phyloP scores from a whole-genome alignment of 2,329 filamentous ascomycete species.

The Diplodia seriata region DNA sequence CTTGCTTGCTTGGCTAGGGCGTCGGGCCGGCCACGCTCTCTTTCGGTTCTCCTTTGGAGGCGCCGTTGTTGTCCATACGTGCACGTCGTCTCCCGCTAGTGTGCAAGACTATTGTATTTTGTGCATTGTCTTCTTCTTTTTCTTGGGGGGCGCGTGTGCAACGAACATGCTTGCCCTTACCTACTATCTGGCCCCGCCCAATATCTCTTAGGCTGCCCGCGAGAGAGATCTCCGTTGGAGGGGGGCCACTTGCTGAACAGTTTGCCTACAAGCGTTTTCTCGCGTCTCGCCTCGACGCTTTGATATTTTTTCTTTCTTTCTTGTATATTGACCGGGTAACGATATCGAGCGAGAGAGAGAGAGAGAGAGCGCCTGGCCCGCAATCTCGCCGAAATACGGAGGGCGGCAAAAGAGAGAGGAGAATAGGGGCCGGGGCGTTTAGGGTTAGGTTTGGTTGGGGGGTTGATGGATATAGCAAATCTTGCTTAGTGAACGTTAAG shows the following conservation, averaged over 20 bases:
- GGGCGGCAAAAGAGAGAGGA: neutral
- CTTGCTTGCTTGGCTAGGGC: too few relatives aligned
- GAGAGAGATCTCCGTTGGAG: neutral
- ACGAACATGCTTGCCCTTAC: neutral
- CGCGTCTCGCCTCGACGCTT: too few relatives aligned
- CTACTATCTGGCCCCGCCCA: neutral
- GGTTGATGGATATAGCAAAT: too few relatives aligned
- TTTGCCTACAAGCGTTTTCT: too few relatives aligned
- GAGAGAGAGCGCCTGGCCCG: too few relatives aligned
- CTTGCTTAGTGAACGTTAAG: neutral
- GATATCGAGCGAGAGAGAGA: neutral
- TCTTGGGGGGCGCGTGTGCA: neutral
- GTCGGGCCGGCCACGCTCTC: too few relatives aligned
- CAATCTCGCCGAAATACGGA: neutral
- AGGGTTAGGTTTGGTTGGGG: neutral
- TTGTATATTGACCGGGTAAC: neutral
- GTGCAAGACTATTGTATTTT: too few relatives aligned
- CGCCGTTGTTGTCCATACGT: too few relatives aligned
- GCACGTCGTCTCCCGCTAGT: too few relatives aligned
- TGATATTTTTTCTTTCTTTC: neutral
- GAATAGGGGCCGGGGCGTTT: neutral
- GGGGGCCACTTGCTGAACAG: neutral
- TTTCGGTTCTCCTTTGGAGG: too few relatives aligned
- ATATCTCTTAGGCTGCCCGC: too few relatives aligned
- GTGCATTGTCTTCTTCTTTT: neutral